phyloP scores from a whole-genome alignment of 805 yeast genomes.

The Metschnikowia orientalis region DNA sequence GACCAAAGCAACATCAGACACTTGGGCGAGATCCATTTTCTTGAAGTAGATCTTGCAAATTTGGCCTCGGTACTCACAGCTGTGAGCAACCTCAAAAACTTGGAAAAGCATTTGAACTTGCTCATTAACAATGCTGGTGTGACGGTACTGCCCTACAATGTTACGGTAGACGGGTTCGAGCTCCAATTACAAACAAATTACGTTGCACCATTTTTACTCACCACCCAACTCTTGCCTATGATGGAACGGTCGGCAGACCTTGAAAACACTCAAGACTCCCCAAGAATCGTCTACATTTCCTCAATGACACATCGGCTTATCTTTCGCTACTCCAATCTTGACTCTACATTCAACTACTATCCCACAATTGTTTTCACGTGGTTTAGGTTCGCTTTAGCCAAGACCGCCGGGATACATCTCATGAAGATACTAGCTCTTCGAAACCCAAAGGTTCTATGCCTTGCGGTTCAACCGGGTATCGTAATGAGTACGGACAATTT shows the following conservation, averaged over 20 bases:
- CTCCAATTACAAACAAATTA: constrained; percentile 77
- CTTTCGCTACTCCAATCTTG: constrained; percentile 43
- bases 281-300: constrained; percentile 59
- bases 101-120: constrained; percentile 53
- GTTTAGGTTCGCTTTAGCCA: constrained; percentile 74
- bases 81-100: constrained; percentile 38
- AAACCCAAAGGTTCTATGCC: constrained; percentile 60
- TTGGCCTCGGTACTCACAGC: constrained; percentile 40
- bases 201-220: constrained; percentile 67
- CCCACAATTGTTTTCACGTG: constrained; percentile 73
- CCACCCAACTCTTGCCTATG: constrained; percentile 54
- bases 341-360: constrained; percentile 45
- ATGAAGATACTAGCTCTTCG: constrained; percentile 58
- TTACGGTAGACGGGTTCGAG: constrained; percentile 70
- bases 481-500: constrained; percentile 78
- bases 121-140: constrained; percentile 77
- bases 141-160: constrained; percentile 66
- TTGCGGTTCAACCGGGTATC: constrained; percentile 78
- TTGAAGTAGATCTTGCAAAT: constrained; percentile 52
- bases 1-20: constrained; percentile 20
- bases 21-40: constrained; percentile 48
- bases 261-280: constrained; percentile 28
- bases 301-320: constrained; percentile 63
- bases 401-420: constrained; percentile 73
- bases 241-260: constrained; percentile 38